Evolutionary conservation across 2,329 filamentous ascomycete species (phyloP).

Genomic region (Trichoderma arundinaceum): DNA sequence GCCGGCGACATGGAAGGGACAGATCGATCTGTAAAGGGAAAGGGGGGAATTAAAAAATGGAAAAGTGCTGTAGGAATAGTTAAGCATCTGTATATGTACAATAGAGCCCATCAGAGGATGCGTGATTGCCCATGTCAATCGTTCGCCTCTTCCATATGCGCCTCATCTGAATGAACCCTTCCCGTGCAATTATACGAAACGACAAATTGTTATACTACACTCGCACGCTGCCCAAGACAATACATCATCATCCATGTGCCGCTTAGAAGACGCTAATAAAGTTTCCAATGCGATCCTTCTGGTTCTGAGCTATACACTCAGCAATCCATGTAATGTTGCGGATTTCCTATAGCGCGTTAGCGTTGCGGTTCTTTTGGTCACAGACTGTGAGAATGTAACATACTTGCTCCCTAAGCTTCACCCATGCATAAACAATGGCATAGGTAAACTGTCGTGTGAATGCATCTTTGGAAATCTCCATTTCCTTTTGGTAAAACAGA

Average conservation of each 20-base stretch:
- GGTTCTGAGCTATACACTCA: conserved; percentile 99
- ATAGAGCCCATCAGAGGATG: conserved; percentile 47
- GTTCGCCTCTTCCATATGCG: conserved; percentile 41
- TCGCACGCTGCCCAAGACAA: conserved; percentile 39
- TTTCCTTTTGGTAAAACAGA: conserved; percentile 99
- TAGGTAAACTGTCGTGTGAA: conserved; percentile 97
- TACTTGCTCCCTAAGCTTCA: conserved; percentile 96
- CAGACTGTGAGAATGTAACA: conserved; percentile 40
- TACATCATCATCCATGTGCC: conserved; percentile 32
- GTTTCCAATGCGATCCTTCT: conserved; percentile 98
- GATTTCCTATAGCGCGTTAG: conserved; percentile 74
- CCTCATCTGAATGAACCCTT: conserved; percentile 42
- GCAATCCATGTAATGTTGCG: conserved; percentile 99
- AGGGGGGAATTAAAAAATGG: not conserved
- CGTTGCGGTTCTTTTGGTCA: not conserved
- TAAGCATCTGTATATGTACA: conserved; percentile 55
- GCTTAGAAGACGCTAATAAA: conserved; percentile 95
- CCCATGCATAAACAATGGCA: conserved; percentile 95
- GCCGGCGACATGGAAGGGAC: conserved; percentile 86
- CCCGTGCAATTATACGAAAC: conserved; percentile 47
- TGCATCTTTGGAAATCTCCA: conserved; percentile 94
- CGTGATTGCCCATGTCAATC: conserved; percentile 34
- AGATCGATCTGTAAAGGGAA: conserved; percentile 63
- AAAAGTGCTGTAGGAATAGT: conserved; percentile 47
- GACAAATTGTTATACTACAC: conserved; percentile 51